These are phyloP conservation scores for Bruguiera parviflora DNA, from an alignment of 345 rosid genomes.

Conservation along the genomic window DNA sequence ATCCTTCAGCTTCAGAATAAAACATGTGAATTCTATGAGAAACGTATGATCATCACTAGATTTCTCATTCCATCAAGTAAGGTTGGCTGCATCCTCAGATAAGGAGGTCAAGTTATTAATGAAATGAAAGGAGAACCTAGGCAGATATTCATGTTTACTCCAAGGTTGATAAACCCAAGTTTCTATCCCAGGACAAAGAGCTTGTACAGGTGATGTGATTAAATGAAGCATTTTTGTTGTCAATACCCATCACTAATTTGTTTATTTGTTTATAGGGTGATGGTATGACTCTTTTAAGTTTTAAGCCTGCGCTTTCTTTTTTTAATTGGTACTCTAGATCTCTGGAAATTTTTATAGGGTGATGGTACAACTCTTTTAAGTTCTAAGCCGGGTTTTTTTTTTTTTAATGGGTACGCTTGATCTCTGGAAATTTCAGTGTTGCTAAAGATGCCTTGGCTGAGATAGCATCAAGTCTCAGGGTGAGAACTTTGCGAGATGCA, in stretches of 20 bases:
- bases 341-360: neutral
- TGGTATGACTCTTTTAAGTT: neutral
- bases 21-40: constrained; percentile 46
- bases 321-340: no score
- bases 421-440: constrained; percentile 37
- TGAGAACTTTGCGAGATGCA: constrained; percentile 48
- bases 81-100: constrained; percentile 60
- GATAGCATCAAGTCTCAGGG: constrained; percentile 47
- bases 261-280: neutral
- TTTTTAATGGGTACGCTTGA: neutral
- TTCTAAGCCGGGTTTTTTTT: neutral
- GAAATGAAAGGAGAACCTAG: constrained; percentile 58
- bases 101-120: constrained; percentile 56
- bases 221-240: neutral
- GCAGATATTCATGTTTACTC: constrained; percentile 54
- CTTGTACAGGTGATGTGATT: constrained; percentile 47
- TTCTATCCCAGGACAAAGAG: constrained; percentile 56
- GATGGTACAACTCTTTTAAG: neutral
- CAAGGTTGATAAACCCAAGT: constrained; percentile 53
- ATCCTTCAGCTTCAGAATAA: constrained; percentile 51
- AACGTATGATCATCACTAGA: constrained; percentile 39
- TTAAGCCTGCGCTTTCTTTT: neutral
- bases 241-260: neutral
- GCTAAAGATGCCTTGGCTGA: constrained; percentile 57
- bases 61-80: constrained; percentile 56